Percentiles rank a stretch among this genome's conserved stretches.
These are phyloP conservation scores for Tricholoma sp. DNA, from an alignment of 768 basidiomycete species.

Conservation along the genomic window DNA sequence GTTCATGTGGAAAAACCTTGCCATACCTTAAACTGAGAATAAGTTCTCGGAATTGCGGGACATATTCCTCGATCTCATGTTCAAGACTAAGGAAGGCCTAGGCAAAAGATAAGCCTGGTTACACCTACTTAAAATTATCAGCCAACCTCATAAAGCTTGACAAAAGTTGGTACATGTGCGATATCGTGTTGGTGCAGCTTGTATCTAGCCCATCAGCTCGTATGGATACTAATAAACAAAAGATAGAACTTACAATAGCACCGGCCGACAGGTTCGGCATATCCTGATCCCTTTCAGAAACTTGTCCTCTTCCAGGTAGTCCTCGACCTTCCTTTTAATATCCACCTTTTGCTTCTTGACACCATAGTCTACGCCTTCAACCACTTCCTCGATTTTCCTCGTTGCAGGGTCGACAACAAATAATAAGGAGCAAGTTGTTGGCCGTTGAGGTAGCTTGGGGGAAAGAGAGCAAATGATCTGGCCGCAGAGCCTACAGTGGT, in stretches of 20 bases:
- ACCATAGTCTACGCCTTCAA: constrained; percentile 81
- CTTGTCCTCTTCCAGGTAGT: constrained; percentile 61
- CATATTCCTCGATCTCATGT: constrained; percentile 80
- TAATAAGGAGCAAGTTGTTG: constrained; percentile 66
- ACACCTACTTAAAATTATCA: background rate
- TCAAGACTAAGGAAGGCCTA: constrained; percentile 73
- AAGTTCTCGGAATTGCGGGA: constrained; percentile 88
- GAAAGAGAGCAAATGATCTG: constrained; percentile 88
- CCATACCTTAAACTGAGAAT: constrained; percentile 63
- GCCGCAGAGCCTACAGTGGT: constrained; percentile 94
- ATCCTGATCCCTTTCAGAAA: constrained; percentile 86
- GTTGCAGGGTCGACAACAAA: constrained; percentile 83
- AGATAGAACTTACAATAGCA: constrained; percentile 58
- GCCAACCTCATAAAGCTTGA: constrained; percentile 65
- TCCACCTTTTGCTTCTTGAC: constrained; percentile 46
- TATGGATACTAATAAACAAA: constrained; percentile 4
- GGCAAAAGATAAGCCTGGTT: background rate
- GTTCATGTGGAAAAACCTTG: background rate
- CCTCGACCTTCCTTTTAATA: constrained; percentile 30
- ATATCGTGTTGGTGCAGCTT: constrained; percentile 75
- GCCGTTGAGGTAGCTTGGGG: constrained; percentile 63
- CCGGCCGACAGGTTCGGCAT: constrained; percentile 77
- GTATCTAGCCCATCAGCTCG: constrained; percentile 40
- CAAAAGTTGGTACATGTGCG: constrained; percentile 51
- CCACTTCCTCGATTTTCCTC: constrained; percentile 77